phyloP scores from a whole-genome alignment of 2,329 filamentous ascomycete species.

The Cladosporium sp. region DNA sequence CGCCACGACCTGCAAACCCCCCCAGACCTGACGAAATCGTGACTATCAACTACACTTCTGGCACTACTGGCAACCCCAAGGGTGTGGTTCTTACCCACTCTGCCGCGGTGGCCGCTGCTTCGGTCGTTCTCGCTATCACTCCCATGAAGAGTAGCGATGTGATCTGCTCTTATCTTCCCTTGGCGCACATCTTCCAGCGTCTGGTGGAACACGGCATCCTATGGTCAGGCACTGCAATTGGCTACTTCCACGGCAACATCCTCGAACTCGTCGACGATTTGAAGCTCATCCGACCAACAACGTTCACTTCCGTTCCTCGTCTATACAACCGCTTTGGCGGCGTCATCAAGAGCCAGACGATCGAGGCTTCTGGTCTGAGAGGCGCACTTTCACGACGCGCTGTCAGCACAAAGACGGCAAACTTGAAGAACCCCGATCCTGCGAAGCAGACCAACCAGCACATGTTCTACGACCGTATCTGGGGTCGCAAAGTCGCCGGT shows the following conservation, averaged over 20 bases:
- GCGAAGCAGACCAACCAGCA: constrained; percentile 79
- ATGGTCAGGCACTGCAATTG: constrained; percentile 72
- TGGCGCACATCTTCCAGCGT: constrained; percentile 92
- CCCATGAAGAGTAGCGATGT: constrained; percentile 61
- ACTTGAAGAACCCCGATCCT: constrained; percentile 64
- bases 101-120: constrained; percentile 74
- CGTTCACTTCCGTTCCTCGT: constrained; percentile 85
- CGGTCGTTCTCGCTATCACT: constrained; percentile 59
- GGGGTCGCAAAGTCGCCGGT: constrained; percentile 83
- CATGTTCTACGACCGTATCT: constrained; percentile 80
- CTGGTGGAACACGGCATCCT: constrained; percentile 76
- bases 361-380: constrained; percentile 77
- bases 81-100: constrained; percentile 80
- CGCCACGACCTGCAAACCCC: constrained; percentile 69
- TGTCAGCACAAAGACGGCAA: constrained; percentile 76
- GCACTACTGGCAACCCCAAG: constrained; percentile 81
- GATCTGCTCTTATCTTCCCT: constrained; percentile 82
- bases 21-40: constrained; percentile 74
- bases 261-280: constrained; percentile 84
- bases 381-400: constrained; percentile 80
- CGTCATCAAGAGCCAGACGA: constrained; percentile 75
- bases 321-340: constrained; percentile 88
- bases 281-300: constrained; percentile 80
- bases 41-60: constrained; percentile 90
- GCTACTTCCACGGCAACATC: constrained; percentile 94